Base-by-base conservation (phyloP, 2,329 filamentous ascomycete species). In the Fusarium cicatricum region DNA sequence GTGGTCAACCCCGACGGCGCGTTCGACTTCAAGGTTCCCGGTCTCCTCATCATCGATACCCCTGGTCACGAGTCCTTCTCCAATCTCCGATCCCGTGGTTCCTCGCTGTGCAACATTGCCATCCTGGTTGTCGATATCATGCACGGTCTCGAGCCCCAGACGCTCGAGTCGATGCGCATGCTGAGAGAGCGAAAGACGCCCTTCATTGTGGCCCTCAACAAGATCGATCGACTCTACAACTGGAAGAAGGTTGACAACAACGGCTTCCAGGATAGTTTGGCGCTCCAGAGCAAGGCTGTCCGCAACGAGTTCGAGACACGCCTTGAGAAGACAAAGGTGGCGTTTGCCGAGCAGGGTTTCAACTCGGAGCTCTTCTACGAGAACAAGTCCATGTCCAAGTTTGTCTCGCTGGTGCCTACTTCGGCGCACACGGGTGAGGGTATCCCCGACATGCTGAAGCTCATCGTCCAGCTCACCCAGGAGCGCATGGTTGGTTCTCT, bases 21-120 rank as follows among this genome's bases (percentile, higher is more conserved):
- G 51, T 97, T 99, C 75, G 91, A 97, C 60, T 96, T 97, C 85
- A 99, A 97, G 81, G 91, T 99, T 17, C 96, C 95, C 38, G 95
- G 95, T 84, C 86, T 99, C 50, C 80, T 99, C 65, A 88, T 99
- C 71, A 99, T 99, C 71, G 95, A 99, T 78, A 99, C 95, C 1
- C 96, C 95, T 71, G 95, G 95, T 80, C 95, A 99, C 92, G 95
- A 99, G 86, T 99, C 95, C 71, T 99, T 99, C 86, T 97, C 94
- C 62, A 99, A 99, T 79, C 80, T 99, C 64, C 90, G 96, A 71
- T 97, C 94, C 66, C 88, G 96, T 79, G 95, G 95, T 79, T 98
- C 95, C 34, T 98, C 93, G 12, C 90, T 99, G 55, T 99, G 96
- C 78, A 99, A 99, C 82, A 99, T 99, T 78, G 95, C 95, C 69